A percentile compares a stretch with the other conserved stretches of the same genome.
phyloP scores from a whole-genome alignment of 2,329 filamentous ascomycete genomes.

The Aspergillus neotritici region DNA sequence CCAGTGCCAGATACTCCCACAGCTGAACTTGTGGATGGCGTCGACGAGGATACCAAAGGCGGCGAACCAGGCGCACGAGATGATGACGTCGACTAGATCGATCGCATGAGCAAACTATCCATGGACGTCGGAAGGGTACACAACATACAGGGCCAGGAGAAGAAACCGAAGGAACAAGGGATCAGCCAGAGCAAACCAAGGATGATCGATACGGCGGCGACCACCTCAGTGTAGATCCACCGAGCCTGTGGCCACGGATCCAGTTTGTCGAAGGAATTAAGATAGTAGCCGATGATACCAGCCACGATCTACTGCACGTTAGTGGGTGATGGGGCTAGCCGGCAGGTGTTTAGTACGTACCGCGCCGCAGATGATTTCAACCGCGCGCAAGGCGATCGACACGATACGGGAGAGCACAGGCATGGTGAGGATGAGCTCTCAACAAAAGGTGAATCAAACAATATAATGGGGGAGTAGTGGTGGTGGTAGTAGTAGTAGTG shows the following conservation, averaged over 20 bases:
- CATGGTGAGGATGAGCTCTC: conserved; percentile 33
- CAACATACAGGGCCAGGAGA: conserved; percentile 56
- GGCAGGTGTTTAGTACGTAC: conserved; percentile 39
- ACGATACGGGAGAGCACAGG: conserved; percentile 49
- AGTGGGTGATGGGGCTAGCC: no score
- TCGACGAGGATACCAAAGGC: conserved; percentile 62
- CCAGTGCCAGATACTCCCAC: conserved; percentile 59
- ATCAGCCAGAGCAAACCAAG: conserved; percentile 67
- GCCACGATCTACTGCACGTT: conserved; percentile 48
- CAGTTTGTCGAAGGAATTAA: conserved; percentile 46
- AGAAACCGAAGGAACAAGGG: conserved; percentile 62
- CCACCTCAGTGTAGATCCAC: conserved; percentile 69
- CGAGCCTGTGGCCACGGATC: conserved; percentile 55
- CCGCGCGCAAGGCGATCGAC: conserved; percentile 54
- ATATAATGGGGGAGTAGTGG: background rate
- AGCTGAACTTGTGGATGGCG: conserved; percentile 47
- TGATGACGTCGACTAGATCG: conserved; percentile 55
- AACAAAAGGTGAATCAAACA: no score
- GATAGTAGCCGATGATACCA: conserved; percentile 62
- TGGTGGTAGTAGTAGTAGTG: background rate
- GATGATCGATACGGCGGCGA: conserved; percentile 63
- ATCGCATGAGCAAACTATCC: background rate
- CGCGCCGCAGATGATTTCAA: conserved; percentile 63
- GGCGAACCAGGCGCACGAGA: conserved; percentile 66
- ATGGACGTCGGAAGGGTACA: background rate